Percentiles rank a stretch among this genome's conserved stretches.
Conservation (phyloP, 345 rosid species). For the Dimocarpus longan region DNA sequence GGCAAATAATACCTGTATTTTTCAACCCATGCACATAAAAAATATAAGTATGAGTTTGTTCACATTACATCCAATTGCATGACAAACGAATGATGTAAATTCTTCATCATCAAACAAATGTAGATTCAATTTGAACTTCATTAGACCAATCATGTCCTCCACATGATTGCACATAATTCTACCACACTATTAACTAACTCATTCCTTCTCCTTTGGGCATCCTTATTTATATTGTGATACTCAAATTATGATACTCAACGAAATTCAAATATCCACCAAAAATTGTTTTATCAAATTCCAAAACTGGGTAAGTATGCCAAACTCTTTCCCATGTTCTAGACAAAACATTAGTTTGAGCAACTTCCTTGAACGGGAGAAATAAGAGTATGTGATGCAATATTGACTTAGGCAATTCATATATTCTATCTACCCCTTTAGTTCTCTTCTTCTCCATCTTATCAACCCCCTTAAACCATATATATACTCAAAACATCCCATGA, state of each 20-base stretch:
- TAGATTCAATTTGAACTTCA: background rate
- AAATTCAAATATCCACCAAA: no score
- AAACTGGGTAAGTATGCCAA: background rate
- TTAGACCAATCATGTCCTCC: background rate
- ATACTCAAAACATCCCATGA: no score
- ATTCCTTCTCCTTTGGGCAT: no score
- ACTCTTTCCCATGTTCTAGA: slow-evolving; percentile 9
- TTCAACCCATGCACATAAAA: no score
- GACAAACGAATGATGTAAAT: background rate
- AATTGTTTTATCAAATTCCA: background rate
- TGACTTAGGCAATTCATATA: slow-evolving; percentile 8
- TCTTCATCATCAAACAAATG: background rate
- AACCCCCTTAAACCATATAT: no score
- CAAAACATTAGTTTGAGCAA: background rate
- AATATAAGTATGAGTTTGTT: no score
- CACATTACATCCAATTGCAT: slow-evolving; percentile 2
- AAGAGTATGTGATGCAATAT: slow-evolving; percentile 7
- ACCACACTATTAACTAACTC: no score
- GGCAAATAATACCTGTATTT: no score
- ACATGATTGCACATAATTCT: no score
- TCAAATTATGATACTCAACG: no score
- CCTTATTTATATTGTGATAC: no score
- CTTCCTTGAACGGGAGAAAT: background rate
- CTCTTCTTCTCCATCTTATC: no score
- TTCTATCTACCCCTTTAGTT: background rate